Evolutionary conservation across 2,329 filamentous ascomycete genomes (phyloP).

Genomic region (Calonectria multiphialidica): DNA sequence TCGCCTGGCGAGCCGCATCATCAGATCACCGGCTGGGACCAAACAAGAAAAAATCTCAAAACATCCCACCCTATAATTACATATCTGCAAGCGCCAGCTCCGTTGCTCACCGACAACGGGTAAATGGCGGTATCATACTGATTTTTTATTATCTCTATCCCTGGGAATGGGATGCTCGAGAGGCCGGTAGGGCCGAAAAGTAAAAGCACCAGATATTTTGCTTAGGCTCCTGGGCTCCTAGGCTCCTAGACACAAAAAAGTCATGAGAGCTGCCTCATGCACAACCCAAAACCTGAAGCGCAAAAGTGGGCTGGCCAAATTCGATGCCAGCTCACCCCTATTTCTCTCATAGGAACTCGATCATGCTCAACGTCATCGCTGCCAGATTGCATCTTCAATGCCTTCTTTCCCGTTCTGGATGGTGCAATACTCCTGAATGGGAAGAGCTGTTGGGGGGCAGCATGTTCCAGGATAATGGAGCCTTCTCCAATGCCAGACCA

Average conservation of each 20-base stretch:
- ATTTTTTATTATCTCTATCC: slow-evolving; percentile 13
- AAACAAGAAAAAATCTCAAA: slow-evolving; percentile 2
- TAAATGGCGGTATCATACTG: background rate
- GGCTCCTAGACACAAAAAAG: background rate
- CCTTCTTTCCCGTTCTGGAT: background rate
- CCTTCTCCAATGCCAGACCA: slow-evolving; percentile 6
- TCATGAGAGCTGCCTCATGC: slow-evolving; percentile 14
- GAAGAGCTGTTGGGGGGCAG: background rate
- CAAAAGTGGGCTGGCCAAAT: slow-evolving; percentile 3
- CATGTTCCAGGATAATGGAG: slow-evolving; percentile 10
- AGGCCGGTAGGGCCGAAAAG: slow-evolving; percentile 12
- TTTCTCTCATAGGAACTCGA: slow-evolving; percentile 2
- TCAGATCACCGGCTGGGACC: slow-evolving; percentile 1
- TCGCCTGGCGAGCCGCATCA: slow-evolving; percentile 15
- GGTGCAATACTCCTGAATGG: background rate
- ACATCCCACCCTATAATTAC: slow-evolving; percentile 23
- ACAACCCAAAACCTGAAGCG: slow-evolving; percentile 9
- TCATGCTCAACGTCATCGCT: background rate
- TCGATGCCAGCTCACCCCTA: slow-evolving; percentile 6
- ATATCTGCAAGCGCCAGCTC: background rate
- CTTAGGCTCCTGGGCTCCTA: background rate
- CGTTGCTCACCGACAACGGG: slow-evolving; percentile 4
- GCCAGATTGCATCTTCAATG: background rate
- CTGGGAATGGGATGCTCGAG: slow-evolving; percentile 20
- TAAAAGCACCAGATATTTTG: slow-evolving; percentile 16